Evolutionary conservation across 139 green algal genomes (phyloP).

Genomic region (Gonium pectorale): DNA sequence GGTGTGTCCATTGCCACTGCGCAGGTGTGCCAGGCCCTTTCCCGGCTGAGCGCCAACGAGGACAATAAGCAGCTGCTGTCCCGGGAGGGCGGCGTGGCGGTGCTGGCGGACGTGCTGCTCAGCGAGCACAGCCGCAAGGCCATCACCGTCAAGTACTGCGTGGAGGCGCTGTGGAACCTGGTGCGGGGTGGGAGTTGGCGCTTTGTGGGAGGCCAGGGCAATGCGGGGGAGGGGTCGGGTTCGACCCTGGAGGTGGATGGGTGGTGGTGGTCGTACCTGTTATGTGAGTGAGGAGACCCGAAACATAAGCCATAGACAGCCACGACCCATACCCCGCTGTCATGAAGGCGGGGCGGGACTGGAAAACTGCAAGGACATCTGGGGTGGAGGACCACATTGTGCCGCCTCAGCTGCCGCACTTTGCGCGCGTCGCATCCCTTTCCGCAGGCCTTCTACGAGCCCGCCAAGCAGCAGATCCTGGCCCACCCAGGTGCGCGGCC

Average conservation of each 20-base stretch:
- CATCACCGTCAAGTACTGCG: conserved; percentile 45
- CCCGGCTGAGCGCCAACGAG: conserved; percentile 47
- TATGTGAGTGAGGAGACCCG: too few species aligned
- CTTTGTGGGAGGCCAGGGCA: too few species aligned
- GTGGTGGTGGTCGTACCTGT: too few species aligned
- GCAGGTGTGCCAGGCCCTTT: conserved; percentile 48
- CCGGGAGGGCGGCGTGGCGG: conserved; percentile 20
- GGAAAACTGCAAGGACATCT: too few species aligned
- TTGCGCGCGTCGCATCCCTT: too few species aligned
- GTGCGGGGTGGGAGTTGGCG: conserved; percentile 4
- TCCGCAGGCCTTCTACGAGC: conserved; percentile 43
- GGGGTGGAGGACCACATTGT: too few species aligned
- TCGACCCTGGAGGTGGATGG: not conserved
- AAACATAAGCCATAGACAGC: too few species aligned
- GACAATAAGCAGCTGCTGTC: conserved; percentile 48
- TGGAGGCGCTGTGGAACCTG: conserved; percentile 48
- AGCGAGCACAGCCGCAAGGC: conserved; percentile 21
- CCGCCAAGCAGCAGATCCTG: conserved; percentile 22
- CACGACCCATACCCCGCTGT: too few species aligned
- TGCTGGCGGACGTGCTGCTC: conserved; percentile 36
- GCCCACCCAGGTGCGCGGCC: not conserved
- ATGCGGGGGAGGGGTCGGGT: too few species aligned
- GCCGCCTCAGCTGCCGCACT: too few species aligned
- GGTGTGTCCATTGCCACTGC: not conserved
- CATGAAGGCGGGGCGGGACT: too few species aligned